Percentiles rank a stretch among this genome's conserved stretches.
These are phyloP conservation scores for Candida parachauliodes DNA, from an alignment of 805 yeast genomes.

Conservation along the genomic window DNA sequence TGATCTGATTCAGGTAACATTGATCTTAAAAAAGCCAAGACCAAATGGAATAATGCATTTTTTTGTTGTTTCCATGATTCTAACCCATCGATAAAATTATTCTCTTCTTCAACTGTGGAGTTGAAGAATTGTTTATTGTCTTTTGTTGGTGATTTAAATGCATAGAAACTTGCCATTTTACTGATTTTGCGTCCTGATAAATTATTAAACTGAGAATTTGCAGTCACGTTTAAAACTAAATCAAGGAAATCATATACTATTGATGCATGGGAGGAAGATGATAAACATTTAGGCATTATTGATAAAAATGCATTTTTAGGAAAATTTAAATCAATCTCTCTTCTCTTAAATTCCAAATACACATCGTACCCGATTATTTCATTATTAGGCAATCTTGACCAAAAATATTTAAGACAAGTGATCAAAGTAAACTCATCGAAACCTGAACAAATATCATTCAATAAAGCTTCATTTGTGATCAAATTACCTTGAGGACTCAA, in stretches of 20 bases:
- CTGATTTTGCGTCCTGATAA: conserved; percentile 77
- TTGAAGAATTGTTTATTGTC: conserved; percentile 21
- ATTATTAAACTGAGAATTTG: conserved; percentile 74
- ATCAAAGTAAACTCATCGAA: conserved; percentile 67
- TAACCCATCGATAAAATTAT: conserved; percentile 62
- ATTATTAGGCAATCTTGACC: conserved; percentile 80
- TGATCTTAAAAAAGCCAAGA: conserved; percentile 72
- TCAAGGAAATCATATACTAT: conserved; percentile 87
- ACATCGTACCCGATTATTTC: conserved; percentile 86
- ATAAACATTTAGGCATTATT: conserved; percentile 79
- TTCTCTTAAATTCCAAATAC: conserved; percentile 62
- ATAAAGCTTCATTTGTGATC: conserved; percentile 30
- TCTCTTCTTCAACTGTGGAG: conserved; percentile 19
- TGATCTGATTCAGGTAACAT: conserved; percentile 68
- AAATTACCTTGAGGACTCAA: conserved; percentile 60
- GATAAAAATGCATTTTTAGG: conserved; percentile 74
- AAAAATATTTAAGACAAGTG: conserved; percentile 72
- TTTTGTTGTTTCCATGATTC: conserved; percentile 77
- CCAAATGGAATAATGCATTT: conserved; percentile 79
- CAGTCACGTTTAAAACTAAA: conserved; percentile 68
- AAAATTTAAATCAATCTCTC: conserved; percentile 62
- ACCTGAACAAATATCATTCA: conserved; percentile 42
- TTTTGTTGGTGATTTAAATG: conserved; percentile 53
- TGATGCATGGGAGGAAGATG: conserved; percentile 84
- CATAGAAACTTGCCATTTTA: conserved; percentile 86